Percentiles rank a stretch among this genome's conserved stretches.
Conservation (phyloP, 306 rosid genomes). For the Crotalaria pallida region DNA sequence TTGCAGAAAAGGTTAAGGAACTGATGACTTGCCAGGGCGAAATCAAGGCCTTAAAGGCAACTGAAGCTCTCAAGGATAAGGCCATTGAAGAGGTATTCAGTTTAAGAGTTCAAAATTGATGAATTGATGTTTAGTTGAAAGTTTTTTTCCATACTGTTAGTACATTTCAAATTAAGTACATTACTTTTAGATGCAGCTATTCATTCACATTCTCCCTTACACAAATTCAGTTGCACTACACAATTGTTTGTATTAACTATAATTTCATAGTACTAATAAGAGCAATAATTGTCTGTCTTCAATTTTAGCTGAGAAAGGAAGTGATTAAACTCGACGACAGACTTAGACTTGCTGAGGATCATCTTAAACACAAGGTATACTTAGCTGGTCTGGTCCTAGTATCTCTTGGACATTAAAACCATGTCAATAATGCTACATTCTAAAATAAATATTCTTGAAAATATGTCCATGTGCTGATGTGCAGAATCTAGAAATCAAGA, state of each 20-base stretch:
- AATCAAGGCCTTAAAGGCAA: slow-evolving; percentile 68
- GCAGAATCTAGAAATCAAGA: slow-evolving; percentile 87
- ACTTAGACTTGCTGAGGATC: slow-evolving; percentile 39
- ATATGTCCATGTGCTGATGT: slow-evolving; percentile 42
- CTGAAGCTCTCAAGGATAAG: slow-evolving; percentile 74
- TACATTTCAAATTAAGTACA: slow-evolving; percentile 2
- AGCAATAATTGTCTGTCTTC: neutral
- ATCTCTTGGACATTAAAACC: slow-evolving; percentile 9
- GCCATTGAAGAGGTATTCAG: slow-evolving; percentile 69
- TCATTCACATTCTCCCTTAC: neutral
- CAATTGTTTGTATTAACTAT: neutral
- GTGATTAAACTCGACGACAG: slow-evolving; percentile 49
- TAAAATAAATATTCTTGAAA: slow-evolving; percentile 2
- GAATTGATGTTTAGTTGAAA: neutral
- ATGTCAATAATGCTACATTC: neutral
- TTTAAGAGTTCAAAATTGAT: neutral
- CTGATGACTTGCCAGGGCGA: slow-evolving; percentile 50
- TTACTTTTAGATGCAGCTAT: neutral
- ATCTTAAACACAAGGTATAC: slow-evolving; percentile 72
- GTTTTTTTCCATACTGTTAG: neutral
- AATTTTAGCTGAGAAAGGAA: slow-evolving; percentile 59
- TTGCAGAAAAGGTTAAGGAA: slow-evolving; percentile 63
- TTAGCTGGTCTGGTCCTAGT: neutral
- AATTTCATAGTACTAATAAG: neutral
- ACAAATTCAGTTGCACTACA: neutral